Conservation (phyloP, 2,329 filamentous ascomycete species). For the Trichoderma atroviride region DNA sequence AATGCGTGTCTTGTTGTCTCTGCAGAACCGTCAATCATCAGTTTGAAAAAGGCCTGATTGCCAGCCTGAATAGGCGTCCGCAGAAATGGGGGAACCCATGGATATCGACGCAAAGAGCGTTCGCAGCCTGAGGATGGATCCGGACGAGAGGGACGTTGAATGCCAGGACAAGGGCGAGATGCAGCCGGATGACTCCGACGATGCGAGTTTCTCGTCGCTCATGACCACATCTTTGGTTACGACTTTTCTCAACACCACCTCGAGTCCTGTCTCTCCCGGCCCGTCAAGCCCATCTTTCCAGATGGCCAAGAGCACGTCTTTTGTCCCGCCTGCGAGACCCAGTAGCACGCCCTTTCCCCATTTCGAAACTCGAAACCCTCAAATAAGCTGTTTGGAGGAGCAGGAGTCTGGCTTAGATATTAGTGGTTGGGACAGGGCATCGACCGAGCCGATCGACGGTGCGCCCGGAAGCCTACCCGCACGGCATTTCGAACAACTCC, state of each 20-base stretch:
- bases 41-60: slow-evolving; percentile 10
- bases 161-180: slow-evolving; percentile 18
- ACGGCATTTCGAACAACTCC: slow-evolving; percentile 55
- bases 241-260: slow-evolving; percentile 45
- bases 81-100: slow-evolving; percentile 26
- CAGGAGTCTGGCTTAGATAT: slow-evolving; percentile 31
- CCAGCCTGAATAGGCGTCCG: neutral
- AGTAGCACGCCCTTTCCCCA: slow-evolving; percentile 64
- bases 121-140: slow-evolving; percentile 16
- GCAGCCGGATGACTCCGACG: slow-evolving; percentile 30
- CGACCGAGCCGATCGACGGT: slow-evolving; percentile 13
- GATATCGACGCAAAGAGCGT: slow-evolving; percentile 16
- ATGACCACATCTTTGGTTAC: slow-evolving; percentile 44
- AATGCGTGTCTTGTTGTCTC: slow-evolving; percentile 17
- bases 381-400: slow-evolving; percentile 35
- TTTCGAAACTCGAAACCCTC: slow-evolving; percentile 49
- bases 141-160: slow-evolving; percentile 15
- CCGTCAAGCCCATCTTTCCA: slow-evolving; percentile 56
- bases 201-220: slow-evolving; percentile 42
- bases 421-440: slow-evolving; percentile 24
- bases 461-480: slow-evolving; percentile 32
- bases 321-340: slow-evolving; percentile 48
- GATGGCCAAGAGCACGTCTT: slow-evolving; percentile 46
- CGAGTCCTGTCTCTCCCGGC: slow-evolving; percentile 59
- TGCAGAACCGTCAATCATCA: slow-evolving; percentile 9